Percentiles rank a stretch among this genome's conserved stretches.
Conservation (phyloP, 768 basidiomycete genomes). For the Amanita phalloides region DNA sequence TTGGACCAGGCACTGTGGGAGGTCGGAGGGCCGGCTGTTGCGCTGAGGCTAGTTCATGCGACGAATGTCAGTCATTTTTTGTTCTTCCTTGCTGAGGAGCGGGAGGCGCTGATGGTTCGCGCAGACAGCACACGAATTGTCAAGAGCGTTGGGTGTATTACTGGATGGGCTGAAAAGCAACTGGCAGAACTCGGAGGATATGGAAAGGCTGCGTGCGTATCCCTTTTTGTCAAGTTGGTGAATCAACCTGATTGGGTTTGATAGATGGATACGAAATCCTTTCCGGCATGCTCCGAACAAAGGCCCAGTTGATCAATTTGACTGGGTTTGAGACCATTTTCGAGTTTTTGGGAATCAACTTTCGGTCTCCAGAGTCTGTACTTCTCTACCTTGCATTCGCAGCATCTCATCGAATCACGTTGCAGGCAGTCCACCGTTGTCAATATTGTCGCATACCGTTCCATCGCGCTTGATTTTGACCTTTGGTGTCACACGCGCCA, state of each 20-base stretch:
- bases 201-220: constrained; percentile 68
- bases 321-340: constrained; percentile 77
- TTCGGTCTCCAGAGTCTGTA: constrained; percentile 69
- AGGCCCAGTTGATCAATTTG: constrained; percentile 67
- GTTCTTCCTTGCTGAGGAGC: neutral
- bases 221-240: neutral
- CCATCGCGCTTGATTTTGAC: constrained; percentile 82
- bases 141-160: constrained; percentile 59
- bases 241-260: neutral
- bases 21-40: constrained; percentile 72
- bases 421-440: constrained; percentile 69
- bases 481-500: constrained; percentile 68
- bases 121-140: constrained; percentile 70
- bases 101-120: neutral
- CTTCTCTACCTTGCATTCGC: neutral
- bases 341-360: constrained; percentile 79
- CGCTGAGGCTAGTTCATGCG: constrained; percentile 64
- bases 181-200: constrained; percentile 93
- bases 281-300: constrained; percentile 58
- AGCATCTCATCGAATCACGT: neutral
- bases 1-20: constrained; percentile 73
- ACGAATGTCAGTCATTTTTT: constrained; percentile 39
- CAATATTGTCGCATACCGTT: constrained; percentile 72
- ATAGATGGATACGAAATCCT: constrained; percentile 85
- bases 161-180: constrained; percentile 71